phyloP scores from a whole-genome alignment of 225 moss, liverwort and hornwort genomes.

The Pseudoscleropodium purum region DNA sequence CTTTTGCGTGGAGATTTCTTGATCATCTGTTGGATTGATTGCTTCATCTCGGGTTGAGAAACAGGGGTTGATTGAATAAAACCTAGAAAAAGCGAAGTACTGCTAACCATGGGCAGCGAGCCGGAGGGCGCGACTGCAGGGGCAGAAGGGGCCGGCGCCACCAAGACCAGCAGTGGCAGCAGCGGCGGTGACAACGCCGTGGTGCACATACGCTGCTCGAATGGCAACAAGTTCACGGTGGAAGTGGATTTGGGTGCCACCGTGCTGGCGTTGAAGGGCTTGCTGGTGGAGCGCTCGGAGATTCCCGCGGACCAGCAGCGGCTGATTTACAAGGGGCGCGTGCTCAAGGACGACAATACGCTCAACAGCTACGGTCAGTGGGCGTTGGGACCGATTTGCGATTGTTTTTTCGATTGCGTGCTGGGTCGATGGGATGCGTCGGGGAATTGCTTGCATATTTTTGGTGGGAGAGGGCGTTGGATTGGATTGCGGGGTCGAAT shows the following conservation, averaged over 20 bases:
- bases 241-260: conserved; percentile 73
- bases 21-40: neutral
- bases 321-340: conserved; percentile 91
- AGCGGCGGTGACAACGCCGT: conserved; percentile 3
- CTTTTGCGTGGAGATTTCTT: neutral
- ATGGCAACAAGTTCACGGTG: conserved; percentile 94
- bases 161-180: neutral
- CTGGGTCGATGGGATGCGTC: neutral
- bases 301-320: conserved; percentile 97
- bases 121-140: conserved; percentile 33
- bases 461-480: neutral
- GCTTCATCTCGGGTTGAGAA: neutral
- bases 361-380: conserved; percentile 82
- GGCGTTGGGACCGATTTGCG: neutral
- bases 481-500: neutral
- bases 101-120: conserved; percentile 46
- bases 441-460: neutral
- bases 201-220: conserved; percentile 81
- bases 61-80: neutral
- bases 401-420: neutral
- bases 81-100: neutral
- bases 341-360: conserved; percentile 82
- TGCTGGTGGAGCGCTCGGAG: conserved; percentile 82
- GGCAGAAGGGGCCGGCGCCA: neutral
- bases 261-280: conserved; percentile 51